Base-by-base conservation (phyloP, 768 basidiomycete species). In the Hericium coralloides region DNA sequence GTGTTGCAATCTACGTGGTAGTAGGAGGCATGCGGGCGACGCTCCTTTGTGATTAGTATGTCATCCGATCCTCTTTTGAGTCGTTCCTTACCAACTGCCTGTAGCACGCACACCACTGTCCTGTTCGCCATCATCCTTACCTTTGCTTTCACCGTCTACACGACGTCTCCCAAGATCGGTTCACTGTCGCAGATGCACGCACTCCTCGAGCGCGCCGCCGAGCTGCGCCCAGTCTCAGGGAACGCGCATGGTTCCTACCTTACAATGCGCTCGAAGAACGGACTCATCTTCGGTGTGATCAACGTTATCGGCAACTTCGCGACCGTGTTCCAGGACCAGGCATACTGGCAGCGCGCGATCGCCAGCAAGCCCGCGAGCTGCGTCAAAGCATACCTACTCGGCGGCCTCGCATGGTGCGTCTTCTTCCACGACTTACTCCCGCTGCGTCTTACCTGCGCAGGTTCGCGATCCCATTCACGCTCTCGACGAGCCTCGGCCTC, bases 291-390 rank as follows among this genome's bases (percentile, higher is more conserved):
- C 60, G 85, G 92, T 18, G 83, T 94, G 17, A 87, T 95, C 70
- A 94, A 93, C 68, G 80, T 92, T 61, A 83, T 89, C 55, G 91
- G 92, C 2, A 92, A 93, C 68, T 92, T 92, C 63, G 76, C 79
- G 23, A 81, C 78, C 10, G 81, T 84, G 3, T 80, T 81, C 64
- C 76, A 80, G 63, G 79, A 81, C 58, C 72, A 72, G 53, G 70
- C 89, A 0, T 98, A 95, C 70, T 95, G 90, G 85, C 91, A 93
- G 66, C 80, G 92, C 12, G 93, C 93, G 1, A 92, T 97, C 65
- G 94, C 95, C 1, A 87, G 85, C 58, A 74, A 84, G 15, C 92
- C 92, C 0, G 84, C 82, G 1, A 84, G 79, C n/a, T 88, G 87
- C 12, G 92, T 95, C 58, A 94, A 93, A 69, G 94, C 89, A 0